Conservation (phyloP, 225 moss, liverwort and hornwort genomes). For the Climacium dendroides region DNA sequence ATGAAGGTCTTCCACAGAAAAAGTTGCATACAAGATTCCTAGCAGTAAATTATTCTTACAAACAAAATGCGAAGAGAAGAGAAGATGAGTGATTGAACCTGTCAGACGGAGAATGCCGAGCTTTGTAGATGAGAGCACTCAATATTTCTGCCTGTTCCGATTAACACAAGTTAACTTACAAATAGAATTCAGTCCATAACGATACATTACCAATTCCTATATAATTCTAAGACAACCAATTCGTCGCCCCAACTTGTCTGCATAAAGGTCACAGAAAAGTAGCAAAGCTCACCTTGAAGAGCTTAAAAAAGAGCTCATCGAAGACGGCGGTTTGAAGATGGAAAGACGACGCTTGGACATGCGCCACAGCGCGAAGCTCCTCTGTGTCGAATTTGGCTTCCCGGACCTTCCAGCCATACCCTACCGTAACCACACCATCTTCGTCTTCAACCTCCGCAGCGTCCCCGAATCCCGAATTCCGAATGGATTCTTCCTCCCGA, state of each 20-base stretch:
- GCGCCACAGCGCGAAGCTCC: slow-evolving; percentile 81
- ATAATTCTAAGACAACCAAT: not conserved
- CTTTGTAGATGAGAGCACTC: slow-evolving; percentile 76
- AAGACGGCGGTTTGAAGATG: slow-evolving; percentile 62
- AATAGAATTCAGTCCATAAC: not conserved
- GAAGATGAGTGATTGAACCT: slow-evolving; percentile 36
- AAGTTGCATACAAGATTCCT: not conserved
- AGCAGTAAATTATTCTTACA: not conserved
- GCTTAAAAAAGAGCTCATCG: slow-evolving; percentile 74
- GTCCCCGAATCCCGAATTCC: not conserved
- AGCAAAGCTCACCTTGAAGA: slow-evolving; percentile 43
- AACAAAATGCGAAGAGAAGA: not conserved
- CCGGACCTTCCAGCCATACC: slow-evolving; percentile 82
- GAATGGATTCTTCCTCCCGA: not conserved
- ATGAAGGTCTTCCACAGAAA: not conserved
- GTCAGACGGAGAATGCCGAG: slow-evolving; percentile 52
- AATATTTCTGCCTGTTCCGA: slow-evolving; percentile 76
- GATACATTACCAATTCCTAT: not conserved
- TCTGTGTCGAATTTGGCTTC: slow-evolving; percentile 47
- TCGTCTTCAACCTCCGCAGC: not conserved
- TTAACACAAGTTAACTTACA: not conserved
- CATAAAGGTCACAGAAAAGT: not conserved
- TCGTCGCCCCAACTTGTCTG: not conserved
- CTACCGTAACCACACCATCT: slow-evolving; percentile 23
- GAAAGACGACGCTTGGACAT: slow-evolving; percentile 79